Evolutionary conservation across 148 eudicot species (phyloP).

Genomic region (Chenopodium quinoa): DNA sequence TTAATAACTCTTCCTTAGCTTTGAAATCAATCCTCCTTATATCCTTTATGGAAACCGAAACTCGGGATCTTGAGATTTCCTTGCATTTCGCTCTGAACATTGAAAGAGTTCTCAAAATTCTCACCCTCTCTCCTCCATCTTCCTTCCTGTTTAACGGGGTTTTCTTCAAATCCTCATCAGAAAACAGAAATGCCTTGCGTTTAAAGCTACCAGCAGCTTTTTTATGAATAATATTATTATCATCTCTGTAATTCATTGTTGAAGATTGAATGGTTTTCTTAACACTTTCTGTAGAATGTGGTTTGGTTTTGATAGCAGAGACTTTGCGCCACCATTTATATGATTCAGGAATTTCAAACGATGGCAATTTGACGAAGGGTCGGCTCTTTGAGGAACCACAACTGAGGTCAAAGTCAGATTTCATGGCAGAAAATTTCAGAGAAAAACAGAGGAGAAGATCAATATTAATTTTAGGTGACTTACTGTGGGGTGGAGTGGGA

Average conservation of each 20-base stretch:
- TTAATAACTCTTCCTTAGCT: neutral
- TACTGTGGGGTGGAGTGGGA: neutral
- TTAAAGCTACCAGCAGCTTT: neutral
- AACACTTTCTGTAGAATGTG: neutral
- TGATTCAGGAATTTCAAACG: neutral
- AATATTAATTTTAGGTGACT: no score
- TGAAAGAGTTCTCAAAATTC: neutral
- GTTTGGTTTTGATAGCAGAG: neutral
- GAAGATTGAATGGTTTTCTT: neutral
- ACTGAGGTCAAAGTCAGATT: neutral
- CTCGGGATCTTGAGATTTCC: neutral
- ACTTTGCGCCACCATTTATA: neutral
- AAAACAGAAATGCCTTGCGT: neutral
- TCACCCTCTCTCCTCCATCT: neutral
- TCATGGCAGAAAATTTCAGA: neutral
- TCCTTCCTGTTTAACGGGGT: neutral
- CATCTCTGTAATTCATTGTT: neutral
- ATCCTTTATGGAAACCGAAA: neutral
- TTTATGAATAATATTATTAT: no score
- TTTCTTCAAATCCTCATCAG: neutral
- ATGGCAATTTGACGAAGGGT: neutral
- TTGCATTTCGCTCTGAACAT: neutral
- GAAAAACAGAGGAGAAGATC: neutral
- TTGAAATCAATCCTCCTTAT: neutral
- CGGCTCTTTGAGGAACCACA: neutral